These are phyloP conservation scores for Hypoxylon sp. DNA, from an alignment of 2,329 filamentous ascomycete genomes.

Conservation along the genomic window DNA sequence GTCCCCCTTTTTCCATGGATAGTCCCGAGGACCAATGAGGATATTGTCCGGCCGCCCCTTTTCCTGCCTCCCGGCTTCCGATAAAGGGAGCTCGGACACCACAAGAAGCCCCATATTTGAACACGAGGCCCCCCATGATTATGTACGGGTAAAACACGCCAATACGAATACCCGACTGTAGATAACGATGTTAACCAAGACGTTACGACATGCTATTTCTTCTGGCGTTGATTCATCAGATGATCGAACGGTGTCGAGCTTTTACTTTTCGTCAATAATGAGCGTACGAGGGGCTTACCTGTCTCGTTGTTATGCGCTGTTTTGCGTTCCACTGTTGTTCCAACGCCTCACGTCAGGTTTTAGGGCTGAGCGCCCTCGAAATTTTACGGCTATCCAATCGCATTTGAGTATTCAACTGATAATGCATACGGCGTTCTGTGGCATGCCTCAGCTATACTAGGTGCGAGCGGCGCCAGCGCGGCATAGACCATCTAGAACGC, in stretches of 20 bases:
- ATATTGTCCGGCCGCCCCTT: conserved; percentile 28
- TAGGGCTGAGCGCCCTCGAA: conserved; percentile 36
- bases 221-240: conserved; percentile 13
- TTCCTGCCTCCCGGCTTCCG: conserved; percentile 13
- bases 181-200: conserved; percentile 12
- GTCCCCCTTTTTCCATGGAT: conserved; percentile 22
- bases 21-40: conserved; percentile 30
- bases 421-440: conserved; percentile 4
- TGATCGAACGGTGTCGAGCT: conserved; percentile 10
- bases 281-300: conserved; percentile 13
- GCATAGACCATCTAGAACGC: conserved; percentile 3
- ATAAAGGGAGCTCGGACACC: conserved; percentile 28
- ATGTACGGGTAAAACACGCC: conserved; percentile 20
- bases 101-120: conserved; percentile 29
- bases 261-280: conserved; percentile 2
- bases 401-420: conserved; percentile 8
- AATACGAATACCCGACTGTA: conserved; percentile 9
- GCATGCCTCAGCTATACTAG: conserved; percentile 3
- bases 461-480: neutral
- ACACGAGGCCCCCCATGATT: conserved; percentile 39
- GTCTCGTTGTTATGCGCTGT: conserved; percentile 16
- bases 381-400: conserved; percentile 25
- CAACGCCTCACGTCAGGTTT: conserved; percentile 39
- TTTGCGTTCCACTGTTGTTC: conserved; percentile 18
- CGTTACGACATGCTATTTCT: conserved; percentile 1